Conservation (phyloP, 2,329 filamentous ascomycete species). For the Zymoseptoria passerinii region DNA sequence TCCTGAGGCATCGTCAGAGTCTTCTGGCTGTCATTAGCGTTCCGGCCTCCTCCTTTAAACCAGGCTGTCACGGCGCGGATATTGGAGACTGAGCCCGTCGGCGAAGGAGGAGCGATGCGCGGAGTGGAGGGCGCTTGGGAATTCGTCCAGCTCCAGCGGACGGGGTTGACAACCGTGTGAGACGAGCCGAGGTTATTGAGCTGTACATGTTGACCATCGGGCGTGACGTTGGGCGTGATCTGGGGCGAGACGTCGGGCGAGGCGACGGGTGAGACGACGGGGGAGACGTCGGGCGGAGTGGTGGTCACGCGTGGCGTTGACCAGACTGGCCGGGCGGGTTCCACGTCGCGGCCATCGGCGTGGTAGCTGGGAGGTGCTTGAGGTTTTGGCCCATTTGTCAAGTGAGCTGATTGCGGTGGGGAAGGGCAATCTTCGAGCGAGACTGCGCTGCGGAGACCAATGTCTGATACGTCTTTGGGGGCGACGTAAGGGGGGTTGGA, state of each 20-base stretch:
- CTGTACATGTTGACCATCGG: neutral
- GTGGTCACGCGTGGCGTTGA: neutral
- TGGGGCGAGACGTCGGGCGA: neutral
- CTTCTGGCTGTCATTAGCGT: neutral
- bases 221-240: neutral
- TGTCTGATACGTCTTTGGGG: neutral
- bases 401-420: neutral
- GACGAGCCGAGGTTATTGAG: neutral
- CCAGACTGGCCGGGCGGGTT: neutral
- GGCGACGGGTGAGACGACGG: no score
- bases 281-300: neutral
- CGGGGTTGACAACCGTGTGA: neutral
- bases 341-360: neutral
- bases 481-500: neutral
- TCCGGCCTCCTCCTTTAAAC: slow-evolving; percentile 1
- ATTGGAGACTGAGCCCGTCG: neutral
- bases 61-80: slow-evolving; percentile 7
- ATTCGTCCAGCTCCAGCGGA: slow-evolving; percentile 25
- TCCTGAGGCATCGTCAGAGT: neutral
- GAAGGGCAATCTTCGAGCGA: neutral
- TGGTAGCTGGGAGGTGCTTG: neutral
- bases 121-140: slow-evolving; percentile 24
- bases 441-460: neutral
- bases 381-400: neutral
- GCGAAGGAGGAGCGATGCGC: slow-evolving; percentile 8